These are phyloP conservation scores for Annulohypoxylon moriforme DNA, from an alignment of 495 filamentous ascomycete genomes.

Conservation along the genomic window DNA sequence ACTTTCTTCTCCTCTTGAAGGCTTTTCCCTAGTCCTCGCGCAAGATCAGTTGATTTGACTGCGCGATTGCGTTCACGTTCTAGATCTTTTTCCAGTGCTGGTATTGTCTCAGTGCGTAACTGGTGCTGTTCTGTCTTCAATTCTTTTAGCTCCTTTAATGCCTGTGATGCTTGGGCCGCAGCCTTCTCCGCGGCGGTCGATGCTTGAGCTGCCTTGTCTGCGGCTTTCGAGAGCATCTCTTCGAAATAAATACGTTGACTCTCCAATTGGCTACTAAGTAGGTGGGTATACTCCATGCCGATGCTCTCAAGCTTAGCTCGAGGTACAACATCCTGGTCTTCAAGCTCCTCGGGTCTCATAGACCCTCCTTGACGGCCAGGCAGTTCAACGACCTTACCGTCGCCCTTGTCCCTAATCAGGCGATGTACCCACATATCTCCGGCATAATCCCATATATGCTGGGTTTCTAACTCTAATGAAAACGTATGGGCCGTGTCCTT, in stretches of 20 bases:
- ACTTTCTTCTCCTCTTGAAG: conserved; percentile 91
- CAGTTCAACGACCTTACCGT: conserved; percentile 89
- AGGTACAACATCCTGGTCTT: conserved; percentile 78
- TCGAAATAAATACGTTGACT: conserved; percentile 94
- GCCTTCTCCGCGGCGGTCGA: conserved; percentile 73
- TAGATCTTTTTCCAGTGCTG: conserved; percentile 74
- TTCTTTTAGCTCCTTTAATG: conserved; percentile 59
- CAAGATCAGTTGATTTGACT: conserved; percentile 77
- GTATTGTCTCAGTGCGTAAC: conserved; percentile 69
- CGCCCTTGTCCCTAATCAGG: conserved; percentile 89
- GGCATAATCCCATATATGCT: conserved; percentile 97
- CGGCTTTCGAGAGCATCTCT: conserved; percentile 89
- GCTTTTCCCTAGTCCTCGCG: conserved; percentile 78
- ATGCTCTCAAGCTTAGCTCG: conserved; percentile 92
- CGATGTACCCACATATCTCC: conserved; percentile 96
- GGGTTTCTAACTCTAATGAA: conserved; percentile 89
- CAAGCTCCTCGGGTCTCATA: conserved; percentile 40
- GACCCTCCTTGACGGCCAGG: conserved; percentile 57
- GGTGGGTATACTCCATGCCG: conserved; percentile 91
- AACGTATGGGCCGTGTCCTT: conserved; percentile 89
- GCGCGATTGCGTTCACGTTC: conserved; percentile 73
- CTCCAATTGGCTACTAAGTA: conserved; percentile 91
- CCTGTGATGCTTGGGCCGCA: conserved; percentile 61
- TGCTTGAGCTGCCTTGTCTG: conserved; percentile 87
- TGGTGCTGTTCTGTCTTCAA: conserved; percentile 67